These are phyloP conservation scores for Pythium rhizo-oryzae DNA, from an alignment of 352 stramenopile species.

Conservation along the genomic window DNA sequence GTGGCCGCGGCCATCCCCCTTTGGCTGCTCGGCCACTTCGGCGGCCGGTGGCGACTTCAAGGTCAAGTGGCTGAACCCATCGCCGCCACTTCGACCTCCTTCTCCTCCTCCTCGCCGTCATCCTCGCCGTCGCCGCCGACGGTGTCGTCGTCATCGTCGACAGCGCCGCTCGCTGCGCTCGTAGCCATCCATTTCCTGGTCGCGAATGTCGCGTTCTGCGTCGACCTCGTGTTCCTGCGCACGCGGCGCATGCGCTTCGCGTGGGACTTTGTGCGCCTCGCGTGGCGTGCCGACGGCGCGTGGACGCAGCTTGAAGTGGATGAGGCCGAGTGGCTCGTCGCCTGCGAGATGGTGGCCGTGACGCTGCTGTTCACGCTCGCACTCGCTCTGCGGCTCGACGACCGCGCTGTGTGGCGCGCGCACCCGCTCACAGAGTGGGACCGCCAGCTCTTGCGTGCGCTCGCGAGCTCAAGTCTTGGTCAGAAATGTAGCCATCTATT, in stretches of 20 bases:
- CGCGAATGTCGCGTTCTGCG: constrained; percentile 25
- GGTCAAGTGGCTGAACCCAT: neutral
- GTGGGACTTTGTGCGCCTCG: constrained; percentile 47
- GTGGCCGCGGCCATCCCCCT: constrained; percentile 31
- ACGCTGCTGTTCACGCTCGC: constrained; percentile 38
- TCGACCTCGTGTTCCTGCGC: constrained; percentile 54
- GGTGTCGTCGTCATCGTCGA: constrained; percentile 33
- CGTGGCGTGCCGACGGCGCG: constrained; percentile 44
- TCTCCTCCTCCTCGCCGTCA: neutral
- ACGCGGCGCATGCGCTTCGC: constrained; percentile 62
- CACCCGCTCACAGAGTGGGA: constrained; percentile 60
- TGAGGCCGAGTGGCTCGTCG: constrained; percentile 42
- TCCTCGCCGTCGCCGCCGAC: neutral
- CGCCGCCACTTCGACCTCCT: no score
- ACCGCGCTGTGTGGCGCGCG: constrained; percentile 40
- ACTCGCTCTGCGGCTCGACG: constrained; percentile 34
- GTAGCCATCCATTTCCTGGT: constrained; percentile 21
- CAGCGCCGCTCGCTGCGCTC: constrained; percentile 7
- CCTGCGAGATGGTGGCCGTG: constrained; percentile 36
- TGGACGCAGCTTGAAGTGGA: constrained; percentile 47
- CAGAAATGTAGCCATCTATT: constrained; percentile 25
- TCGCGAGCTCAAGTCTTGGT: neutral
- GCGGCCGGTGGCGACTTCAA: constrained; percentile 1
- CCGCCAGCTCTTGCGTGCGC: constrained; percentile 22
- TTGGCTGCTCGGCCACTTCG: constrained; percentile 34